These are phyloP conservation scores for Fusarium oxysporum DNA, from an alignment of 2,329 filamentous ascomycete genomes.

Conservation along the genomic window DNA sequence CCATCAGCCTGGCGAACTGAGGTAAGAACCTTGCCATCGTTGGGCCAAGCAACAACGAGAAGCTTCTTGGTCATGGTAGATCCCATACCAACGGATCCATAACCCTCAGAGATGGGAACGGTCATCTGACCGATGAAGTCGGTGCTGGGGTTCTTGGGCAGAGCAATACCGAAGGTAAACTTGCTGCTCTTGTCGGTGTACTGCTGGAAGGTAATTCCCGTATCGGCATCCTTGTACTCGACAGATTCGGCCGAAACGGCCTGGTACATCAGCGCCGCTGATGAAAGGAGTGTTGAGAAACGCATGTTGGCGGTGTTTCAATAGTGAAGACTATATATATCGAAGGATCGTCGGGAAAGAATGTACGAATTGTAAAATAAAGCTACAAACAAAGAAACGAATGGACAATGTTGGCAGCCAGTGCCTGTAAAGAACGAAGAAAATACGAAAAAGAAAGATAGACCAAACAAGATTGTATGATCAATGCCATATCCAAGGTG, in stretches of 20 bases:
- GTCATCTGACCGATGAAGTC: constrained; percentile 70
- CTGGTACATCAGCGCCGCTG: constrained; percentile 35
- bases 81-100: constrained; percentile 67
- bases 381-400: constrained; percentile 21
- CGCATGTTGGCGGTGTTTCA: constrained; percentile 23
- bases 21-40: constrained; percentile 64
- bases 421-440: constrained; percentile 33
- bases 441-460: constrained; percentile 14
- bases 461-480: constrained; percentile 22
- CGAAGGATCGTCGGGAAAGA: constrained; percentile 4
- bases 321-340: constrained; percentile 7
- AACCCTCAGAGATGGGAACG: constrained; percentile 59
- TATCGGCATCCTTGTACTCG: constrained; percentile 58
- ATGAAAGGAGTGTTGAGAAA: constrained; percentile 32
- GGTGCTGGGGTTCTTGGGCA: constrained; percentile 62
- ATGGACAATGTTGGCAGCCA: constrained; percentile 32
- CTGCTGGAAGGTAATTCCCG: constrained; percentile 66
- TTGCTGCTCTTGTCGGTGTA: constrained; percentile 58
- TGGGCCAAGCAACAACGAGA: constrained; percentile 69
- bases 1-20: constrained; percentile 69
- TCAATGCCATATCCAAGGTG: neutral
- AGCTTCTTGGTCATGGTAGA: constrained; percentile 69
- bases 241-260: constrained; percentile 24
- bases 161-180: constrained; percentile 65
- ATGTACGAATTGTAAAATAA: neutral